A percentile compares a stretch with the other conserved stretches of the same genome.
Conservation (phyloP, 805 yeast species). For the Wickerhamia fluorescens region DNA sequence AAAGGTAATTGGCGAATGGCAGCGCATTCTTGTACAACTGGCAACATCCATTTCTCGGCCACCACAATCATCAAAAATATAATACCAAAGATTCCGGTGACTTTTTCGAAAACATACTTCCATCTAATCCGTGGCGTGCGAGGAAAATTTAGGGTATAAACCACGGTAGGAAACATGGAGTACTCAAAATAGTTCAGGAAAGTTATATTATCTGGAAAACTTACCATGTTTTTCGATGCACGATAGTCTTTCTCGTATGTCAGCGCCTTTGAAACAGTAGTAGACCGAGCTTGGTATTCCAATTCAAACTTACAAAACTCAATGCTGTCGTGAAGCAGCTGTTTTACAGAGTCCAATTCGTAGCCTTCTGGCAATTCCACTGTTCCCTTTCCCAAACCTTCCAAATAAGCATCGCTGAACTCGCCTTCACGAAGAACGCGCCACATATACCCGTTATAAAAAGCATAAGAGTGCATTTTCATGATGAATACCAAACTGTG, state of each 20-base stretch:
- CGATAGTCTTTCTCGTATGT: constrained; percentile 4
- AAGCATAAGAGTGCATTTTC: constrained; percentile 94
- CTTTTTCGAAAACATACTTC: constrained; percentile 59
- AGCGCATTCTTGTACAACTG: constrained; percentile 57
- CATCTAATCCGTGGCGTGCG: constrained; percentile 64
- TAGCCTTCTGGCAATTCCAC: constrained; percentile 6
- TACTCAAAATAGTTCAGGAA: constrained; percentile 61
- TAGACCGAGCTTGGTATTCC: constrained; percentile 42
- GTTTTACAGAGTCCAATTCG: constrained; percentile 4
- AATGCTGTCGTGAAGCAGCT: constrained; percentile 35
- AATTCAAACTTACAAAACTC: constrained; percentile 71
- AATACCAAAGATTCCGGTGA: constrained; percentile 80
- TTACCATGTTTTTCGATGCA: constrained; percentile 7
- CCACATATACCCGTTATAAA: constrained; percentile 89
- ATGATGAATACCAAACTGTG: constrained; percentile 83
- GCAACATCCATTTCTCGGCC: constrained; percentile 71
- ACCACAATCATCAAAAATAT: constrained; percentile 74
- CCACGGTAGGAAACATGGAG: constrained; percentile 85
- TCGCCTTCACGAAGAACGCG: constrained; percentile 46
- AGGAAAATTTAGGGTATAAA: constrained; percentile 78
- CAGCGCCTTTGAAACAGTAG: constrained; percentile 10
- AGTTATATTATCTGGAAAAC: constrained; percentile 71
- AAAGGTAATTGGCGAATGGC: constrained; percentile 46
- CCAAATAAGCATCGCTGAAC: constrained; percentile 39
- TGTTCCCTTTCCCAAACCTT: constrained; percentile 27